Conservation (phyloP, 2,329 filamentous ascomycete species). For the Ustulina deusta region DNA sequence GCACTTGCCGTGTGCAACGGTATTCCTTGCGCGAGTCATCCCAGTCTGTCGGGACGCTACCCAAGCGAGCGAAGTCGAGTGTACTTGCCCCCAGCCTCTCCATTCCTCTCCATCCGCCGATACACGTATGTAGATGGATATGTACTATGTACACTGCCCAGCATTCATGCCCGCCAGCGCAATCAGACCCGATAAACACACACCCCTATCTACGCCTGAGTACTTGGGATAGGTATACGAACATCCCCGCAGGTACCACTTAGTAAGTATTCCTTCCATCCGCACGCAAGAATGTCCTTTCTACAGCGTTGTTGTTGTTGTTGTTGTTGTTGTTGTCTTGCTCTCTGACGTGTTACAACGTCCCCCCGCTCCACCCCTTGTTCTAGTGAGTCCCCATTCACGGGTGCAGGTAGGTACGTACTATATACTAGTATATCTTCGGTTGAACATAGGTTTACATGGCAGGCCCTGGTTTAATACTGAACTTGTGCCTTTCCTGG, state of each 20-base stretch:
- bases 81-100: neutral
- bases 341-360: slow-evolving; percentile 16
- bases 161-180: neutral
- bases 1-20: slow-evolving; percentile 40
- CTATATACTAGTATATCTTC: too few species aligned
- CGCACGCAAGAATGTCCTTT: slow-evolving; percentile 9
- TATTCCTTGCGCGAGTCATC: slow-evolving; percentile 45
- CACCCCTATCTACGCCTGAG: neutral
- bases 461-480: slow-evolving; percentile 4
- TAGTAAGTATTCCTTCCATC: neutral
- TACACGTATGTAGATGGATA: neutral
- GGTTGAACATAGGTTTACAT: too few species aligned
- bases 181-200: slow-evolving; percentile 17
- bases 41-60: slow-evolving; percentile 43
- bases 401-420: too few species aligned
- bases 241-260: neutral
- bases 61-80: slow-evolving; percentile 8
- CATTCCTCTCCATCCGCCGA: neutral
- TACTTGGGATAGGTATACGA: neutral
- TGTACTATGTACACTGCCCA: slow-evolving; percentile 11
- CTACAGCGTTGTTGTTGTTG: slow-evolving; percentile 1
- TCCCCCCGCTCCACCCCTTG: neutral
- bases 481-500: neutral
- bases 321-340: slow-evolving; percentile 5
- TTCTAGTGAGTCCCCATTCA: neutral